Evolutionary conservation across 2,329 filamentous ascomycete species (phyloP).

Genomic region (Alternaria sp.): DNA sequence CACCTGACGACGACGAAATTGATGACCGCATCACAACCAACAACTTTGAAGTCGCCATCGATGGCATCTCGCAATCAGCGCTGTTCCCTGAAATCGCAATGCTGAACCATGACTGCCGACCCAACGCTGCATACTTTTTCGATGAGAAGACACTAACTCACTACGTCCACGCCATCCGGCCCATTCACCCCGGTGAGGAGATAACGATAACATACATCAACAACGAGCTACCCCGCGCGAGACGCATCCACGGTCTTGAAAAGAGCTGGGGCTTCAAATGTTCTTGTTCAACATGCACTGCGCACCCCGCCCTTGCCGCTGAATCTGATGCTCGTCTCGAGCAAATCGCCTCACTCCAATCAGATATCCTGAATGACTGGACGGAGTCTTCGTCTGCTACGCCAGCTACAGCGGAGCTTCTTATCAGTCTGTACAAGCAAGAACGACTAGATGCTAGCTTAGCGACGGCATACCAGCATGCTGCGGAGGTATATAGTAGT

Average conservation of each 20-base stretch:
- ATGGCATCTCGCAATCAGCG: constrained; percentile 33
- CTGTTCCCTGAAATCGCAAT: constrained; percentile 48
- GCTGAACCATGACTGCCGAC: constrained; percentile 49
- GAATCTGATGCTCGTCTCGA: constrained; percentile 48
- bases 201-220: constrained; percentile 56
- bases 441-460: constrained; percentile 50
- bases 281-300: constrained; percentile 48
- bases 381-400: constrained; percentile 32
- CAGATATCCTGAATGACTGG: constrained; percentile 42
- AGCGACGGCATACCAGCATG: constrained; percentile 50
- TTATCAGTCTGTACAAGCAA: constrained; percentile 49
- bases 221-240: constrained; percentile 41
- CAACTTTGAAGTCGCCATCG: constrained; percentile 43
- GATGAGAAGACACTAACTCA: constrained; percentile 51
- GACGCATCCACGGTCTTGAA: constrained; percentile 44
- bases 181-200: constrained; percentile 52
- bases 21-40: constrained; percentile 49
- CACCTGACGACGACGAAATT: constrained; percentile 38
- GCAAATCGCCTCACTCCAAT: constrained; percentile 41
- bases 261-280: constrained; percentile 54
- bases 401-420: constrained; percentile 43
- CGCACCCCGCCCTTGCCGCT: constrained; percentile 30
- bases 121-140: constrained; percentile 54
- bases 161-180: constrained; percentile 50
- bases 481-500: constrained; percentile 51